phyloP scores from a whole-genome alignment of 2,329 filamentous ascomycete genomes.

The Botrytis sinoallii region DNA sequence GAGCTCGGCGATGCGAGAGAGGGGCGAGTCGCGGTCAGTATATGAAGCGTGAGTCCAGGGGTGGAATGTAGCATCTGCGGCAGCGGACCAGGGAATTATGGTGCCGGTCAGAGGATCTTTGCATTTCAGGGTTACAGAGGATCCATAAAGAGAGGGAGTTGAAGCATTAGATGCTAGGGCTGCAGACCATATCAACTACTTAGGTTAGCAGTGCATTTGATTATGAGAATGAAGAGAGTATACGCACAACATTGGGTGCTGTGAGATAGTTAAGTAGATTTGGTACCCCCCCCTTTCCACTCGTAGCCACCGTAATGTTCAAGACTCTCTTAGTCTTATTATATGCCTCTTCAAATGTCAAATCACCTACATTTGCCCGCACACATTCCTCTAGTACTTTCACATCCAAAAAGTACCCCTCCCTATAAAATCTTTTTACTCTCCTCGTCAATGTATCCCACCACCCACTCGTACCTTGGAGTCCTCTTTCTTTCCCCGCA shows the following conservation, averaged over 20 bases:
- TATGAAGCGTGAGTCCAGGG: slow-evolving; percentile 55
- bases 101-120: slow-evolving; percentile 58
- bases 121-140: slow-evolving; percentile 54
- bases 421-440: slow-evolving; percentile 63
- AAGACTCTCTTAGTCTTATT: slow-evolving; percentile 78
- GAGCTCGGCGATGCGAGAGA: slow-evolving; percentile 60
- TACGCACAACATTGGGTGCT: slow-evolving; percentile 81
- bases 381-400: slow-evolving; percentile 81
- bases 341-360: slow-evolving; percentile 93
- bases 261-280: slow-evolving; percentile 89
- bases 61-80: slow-evolving; percentile 49
- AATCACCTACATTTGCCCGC: slow-evolving; percentile 76
- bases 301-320: slow-evolving; percentile 86
- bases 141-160: slow-evolving; percentile 47
- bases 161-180: slow-evolving; percentile 56
- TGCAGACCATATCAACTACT: slow-evolving; percentile 56
- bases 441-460: slow-evolving; percentile 64
- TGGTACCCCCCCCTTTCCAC: slow-evolving; percentile 70
- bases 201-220: not conserved
- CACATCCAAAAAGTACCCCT: slow-evolving; percentile 83
- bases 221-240: not conserved
- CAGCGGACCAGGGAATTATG: slow-evolving; percentile 57
- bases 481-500: slow-evolving; percentile 41
- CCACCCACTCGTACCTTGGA: slow-evolving; percentile 32
- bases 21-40: slow-evolving; percentile 54